phyloP scores from a whole-genome alignment of 2,329 filamentous ascomycete species.

The Aspergillus tubingensis region DNA sequence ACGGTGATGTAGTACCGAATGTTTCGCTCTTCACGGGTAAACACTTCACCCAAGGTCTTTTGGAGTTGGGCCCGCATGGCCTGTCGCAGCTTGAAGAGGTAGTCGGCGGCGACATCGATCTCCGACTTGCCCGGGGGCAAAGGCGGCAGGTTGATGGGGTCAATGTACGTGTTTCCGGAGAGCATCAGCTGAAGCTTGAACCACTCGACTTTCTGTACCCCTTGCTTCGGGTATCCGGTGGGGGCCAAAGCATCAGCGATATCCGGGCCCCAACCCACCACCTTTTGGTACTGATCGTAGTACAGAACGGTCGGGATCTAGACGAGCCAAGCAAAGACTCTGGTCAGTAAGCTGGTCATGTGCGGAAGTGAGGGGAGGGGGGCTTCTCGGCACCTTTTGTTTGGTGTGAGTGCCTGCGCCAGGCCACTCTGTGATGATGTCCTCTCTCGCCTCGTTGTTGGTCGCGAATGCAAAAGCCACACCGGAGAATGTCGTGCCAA shows the following conservation, averaged over 20 bases:
- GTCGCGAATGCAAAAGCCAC: conserved; percentile 92
- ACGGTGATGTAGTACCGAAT: conserved; percentile 98
- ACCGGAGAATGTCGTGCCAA: conserved; percentile 97
- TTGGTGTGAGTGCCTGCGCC: conserved; percentile 97
- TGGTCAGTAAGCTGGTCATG: conserved; percentile 12
- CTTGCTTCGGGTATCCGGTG: conserved; percentile 95
- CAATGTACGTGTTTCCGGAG: conserved; percentile 97
- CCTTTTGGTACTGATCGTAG: conserved; percentile 99
- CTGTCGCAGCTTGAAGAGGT: conserved; percentile 95
- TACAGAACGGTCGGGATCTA: conserved; percentile 97
- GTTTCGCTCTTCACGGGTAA: conserved; percentile 96
- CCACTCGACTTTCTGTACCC: conserved; percentile 99
- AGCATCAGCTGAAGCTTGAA: conserved; percentile 99
- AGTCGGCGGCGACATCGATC: conserved; percentile 98
- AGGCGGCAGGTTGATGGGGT: conserved; percentile 96
- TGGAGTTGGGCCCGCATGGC: conserved; percentile 94
- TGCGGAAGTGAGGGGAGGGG: neutral
- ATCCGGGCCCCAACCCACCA: conserved; percentile 98
- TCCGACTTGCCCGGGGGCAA: conserved; percentile 97
- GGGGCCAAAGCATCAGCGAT: conserved; percentile 95
- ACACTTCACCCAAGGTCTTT: conserved; percentile 95
- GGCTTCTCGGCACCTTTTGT: conserved; percentile 73
- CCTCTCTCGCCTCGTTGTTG: conserved; percentile 95
- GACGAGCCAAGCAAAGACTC: neutral
- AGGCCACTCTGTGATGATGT: conserved; percentile 99